phyloP scores from a whole-genome alignment of 139 green algal species.

The Chlamydomonas schloesseri region DNA sequence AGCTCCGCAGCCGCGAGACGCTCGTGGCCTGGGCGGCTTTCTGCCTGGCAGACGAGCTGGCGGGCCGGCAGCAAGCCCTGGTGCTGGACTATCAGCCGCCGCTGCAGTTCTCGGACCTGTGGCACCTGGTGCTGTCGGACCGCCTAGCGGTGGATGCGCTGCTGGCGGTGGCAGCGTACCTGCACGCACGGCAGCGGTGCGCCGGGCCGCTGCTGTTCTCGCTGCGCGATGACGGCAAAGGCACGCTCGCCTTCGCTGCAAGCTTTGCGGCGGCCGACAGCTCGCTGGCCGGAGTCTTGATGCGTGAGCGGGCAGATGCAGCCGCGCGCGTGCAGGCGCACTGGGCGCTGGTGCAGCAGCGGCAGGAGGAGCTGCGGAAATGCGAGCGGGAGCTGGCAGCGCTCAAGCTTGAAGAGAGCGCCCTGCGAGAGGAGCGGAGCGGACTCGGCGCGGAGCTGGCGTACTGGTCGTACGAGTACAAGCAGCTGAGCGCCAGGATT shows the following conservation, averaged over 20 bases:
- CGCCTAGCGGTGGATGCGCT: constrained; percentile 42
- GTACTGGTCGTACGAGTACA: no score
- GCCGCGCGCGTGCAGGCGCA: constrained; percentile 21
- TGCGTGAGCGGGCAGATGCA: constrained; percentile 43
- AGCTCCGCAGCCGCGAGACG: constrained; percentile 61
- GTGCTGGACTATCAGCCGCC: constrained; percentile 41
- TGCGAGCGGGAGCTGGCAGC: background rate
- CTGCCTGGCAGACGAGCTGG: constrained; percentile 50
- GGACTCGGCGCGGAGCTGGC: no score
- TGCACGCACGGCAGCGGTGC: constrained; percentile 31
- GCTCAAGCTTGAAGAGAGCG: background rate
- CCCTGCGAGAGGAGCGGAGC: no score
- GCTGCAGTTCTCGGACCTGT: constrained; percentile 47
- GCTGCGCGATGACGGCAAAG: constrained; percentile 1
- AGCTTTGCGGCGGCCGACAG: constrained; percentile 20
- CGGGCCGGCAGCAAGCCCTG: background rate
- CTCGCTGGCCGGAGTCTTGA: constrained; percentile 16
- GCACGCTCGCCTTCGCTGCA: constrained; percentile 52
- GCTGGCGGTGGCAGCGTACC: constrained; percentile 60
- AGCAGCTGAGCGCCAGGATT: no score
- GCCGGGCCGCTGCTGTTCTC: constrained; percentile 28
- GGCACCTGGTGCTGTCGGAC: constrained; percentile 66
- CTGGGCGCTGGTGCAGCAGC: constrained; percentile 57
- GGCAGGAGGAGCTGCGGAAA: constrained; percentile 39
- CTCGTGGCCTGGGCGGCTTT: constrained; percentile 62